phyloP scores from a whole-genome alignment of 140 eudicot species.

The Bidens hawaiensis region DNA sequence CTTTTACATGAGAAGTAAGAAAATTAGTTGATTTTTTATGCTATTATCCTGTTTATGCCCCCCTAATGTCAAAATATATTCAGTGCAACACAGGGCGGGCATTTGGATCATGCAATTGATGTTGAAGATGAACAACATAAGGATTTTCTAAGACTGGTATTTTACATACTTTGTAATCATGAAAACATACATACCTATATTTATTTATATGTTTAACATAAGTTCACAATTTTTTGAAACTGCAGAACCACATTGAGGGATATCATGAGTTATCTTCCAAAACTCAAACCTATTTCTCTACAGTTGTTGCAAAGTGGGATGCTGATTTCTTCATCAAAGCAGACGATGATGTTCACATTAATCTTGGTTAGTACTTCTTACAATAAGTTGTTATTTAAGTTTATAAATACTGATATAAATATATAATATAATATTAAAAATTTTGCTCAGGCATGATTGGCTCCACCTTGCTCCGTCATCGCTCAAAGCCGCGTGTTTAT shows the following conservation, averaged over 20 bases:
- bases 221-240: neutral
- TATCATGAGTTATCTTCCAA: conserved; percentile 79
- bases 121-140: conserved; percentile 56
- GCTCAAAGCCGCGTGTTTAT: conserved; percentile 70
- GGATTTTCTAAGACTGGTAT: conserved; percentile 70
- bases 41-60: neutral
- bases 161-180: conserved; percentile 2
- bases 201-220: neutral
- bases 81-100: conserved; percentile 74
- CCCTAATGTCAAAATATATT: conserved; percentile 4
- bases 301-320: conserved; percentile 76
- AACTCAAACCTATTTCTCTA: conserved; percentile 74
- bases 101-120: conserved; percentile 73
- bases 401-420: neutral
- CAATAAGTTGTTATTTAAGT: neutral
- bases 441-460: conserved; percentile 56
- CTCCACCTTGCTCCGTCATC: conserved; percentile 68
- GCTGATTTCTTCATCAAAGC: conserved; percentile 87
- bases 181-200: neutral
- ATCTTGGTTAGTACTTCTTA: conserved; percentile 59
- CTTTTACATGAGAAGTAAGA: neutral
- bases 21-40: neutral
- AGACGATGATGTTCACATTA: conserved; percentile 87
- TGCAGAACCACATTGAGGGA: conserved; percentile 84
- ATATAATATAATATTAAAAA: neutral